Evolutionary conservation across 352 stramenopile genomes (phyloP).

Genomic region (Pythium myriotylum): DNA sequence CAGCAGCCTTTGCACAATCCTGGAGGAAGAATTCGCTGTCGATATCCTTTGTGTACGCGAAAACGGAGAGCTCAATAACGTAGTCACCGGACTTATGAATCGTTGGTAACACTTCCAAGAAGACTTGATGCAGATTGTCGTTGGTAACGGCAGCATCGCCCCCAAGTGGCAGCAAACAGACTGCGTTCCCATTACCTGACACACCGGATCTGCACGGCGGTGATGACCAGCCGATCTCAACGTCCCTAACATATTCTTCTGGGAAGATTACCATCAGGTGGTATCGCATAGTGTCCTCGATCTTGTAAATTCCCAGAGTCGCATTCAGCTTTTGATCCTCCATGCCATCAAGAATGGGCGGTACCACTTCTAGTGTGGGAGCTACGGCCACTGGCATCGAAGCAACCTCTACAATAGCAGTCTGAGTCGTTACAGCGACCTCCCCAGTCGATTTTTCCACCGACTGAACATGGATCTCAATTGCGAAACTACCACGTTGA

Average conservation of each 20-base stretch:
- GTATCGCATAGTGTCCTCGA: background rate
- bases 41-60: constrained; percentile 24
- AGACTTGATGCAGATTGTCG: background rate
- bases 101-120: constrained; percentile 7
- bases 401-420: background rate
- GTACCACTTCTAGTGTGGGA: background rate
- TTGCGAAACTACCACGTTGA: constrained; percentile 6
- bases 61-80: constrained; percentile 3
- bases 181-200: background rate
- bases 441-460: constrained; percentile 12
- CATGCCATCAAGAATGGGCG: background rate
- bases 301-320: background rate
- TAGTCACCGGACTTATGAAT: constrained; percentile 11
- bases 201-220: background rate
- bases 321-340: constrained; percentile 8
- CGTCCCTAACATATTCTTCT: background rate
- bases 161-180: constrained; percentile 5
- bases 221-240: constrained; percentile 3
- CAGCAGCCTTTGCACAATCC: background rate
- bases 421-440: background rate
- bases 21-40: constrained; percentile 8
- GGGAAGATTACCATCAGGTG: constrained; percentile 16
- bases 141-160: background rate
- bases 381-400: constrained; percentile 12
- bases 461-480: constrained; percentile 8